These are phyloP conservation scores for Batrachochytrium dendrobatidis DNA, from an alignment of 371 early-diverging fungal genomes.

Conservation along the genomic window DNA sequence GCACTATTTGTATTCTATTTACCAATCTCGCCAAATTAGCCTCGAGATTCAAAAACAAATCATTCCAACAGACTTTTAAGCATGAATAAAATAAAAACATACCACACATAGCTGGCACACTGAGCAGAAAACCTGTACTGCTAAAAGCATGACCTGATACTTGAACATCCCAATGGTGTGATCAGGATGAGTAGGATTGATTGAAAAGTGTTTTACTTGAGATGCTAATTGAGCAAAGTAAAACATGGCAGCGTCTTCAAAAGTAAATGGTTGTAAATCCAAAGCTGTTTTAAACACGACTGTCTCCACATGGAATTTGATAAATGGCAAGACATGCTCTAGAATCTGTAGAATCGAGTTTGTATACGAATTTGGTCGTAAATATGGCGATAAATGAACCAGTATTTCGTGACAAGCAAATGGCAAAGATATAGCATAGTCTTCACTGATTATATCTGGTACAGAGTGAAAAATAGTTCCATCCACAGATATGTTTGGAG, in stretches of 20 bases:
- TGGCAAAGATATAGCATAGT: constrained; percentile 13
- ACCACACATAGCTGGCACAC: too few species aligned
- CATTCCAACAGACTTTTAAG: too few species aligned
- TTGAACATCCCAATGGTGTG: too few species aligned
- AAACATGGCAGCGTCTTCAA: neutral
- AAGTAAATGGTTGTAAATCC: neutral
- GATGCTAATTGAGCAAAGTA: neutral
- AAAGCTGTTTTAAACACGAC: constrained; percentile 1
- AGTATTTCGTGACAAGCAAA: constrained; percentile 19
- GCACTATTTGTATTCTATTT: too few species aligned
- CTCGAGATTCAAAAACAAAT: too few species aligned
- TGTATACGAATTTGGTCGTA: neutral
- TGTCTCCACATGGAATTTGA: constrained; percentile 8
- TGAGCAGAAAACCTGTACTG: too few species aligned
- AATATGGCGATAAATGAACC: constrained; percentile 6
- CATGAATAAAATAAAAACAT: too few species aligned
- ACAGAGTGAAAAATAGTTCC: neutral
- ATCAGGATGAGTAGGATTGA: too few species aligned
- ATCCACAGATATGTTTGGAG: constrained; percentile 20
- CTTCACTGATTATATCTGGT: constrained; percentile 1
- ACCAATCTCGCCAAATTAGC: too few species aligned
- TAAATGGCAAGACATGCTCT: constrained; percentile 10
- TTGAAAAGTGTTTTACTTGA: neutral
- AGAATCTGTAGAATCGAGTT: neutral
- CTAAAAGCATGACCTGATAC: too few species aligned